Evolutionary conservation across 1,284 basidiomycete species (phyloP).

Genomic region (Chondrostereum purpureum): DNA sequence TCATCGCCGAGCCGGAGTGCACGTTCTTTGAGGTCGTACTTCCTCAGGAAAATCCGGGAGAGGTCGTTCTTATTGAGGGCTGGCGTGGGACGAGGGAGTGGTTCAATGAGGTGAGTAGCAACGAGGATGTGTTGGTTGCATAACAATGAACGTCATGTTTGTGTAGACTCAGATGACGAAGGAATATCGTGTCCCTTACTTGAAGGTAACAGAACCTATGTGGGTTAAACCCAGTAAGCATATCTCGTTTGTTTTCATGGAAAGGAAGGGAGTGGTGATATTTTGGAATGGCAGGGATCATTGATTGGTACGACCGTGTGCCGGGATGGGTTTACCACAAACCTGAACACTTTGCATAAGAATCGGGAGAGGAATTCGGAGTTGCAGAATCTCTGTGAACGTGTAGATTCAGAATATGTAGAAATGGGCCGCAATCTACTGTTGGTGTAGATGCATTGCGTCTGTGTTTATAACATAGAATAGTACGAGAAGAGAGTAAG

Average conservation of each 20-base stretch:
- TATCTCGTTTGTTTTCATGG: not conserved
- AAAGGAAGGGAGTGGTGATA: not conserved
- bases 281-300: not conserved
- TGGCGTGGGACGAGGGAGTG: not conserved
- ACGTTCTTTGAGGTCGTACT: conserved; percentile 3
- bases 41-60: not conserved
- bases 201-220: not conserved
- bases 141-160: not conserved
- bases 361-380: too few relatives aligned
- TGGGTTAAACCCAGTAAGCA: not conserved
- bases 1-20: not conserved
- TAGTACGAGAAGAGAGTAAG: too few relatives aligned
- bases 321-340: not conserved
- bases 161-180: not conserved
- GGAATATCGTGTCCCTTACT: not conserved
- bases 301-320: not conserved
- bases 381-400: too few relatives aligned
- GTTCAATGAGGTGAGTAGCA: not conserved
- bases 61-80: not conserved
- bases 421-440: too few relatives aligned
- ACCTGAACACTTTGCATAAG: not conserved
- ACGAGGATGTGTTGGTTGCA: not conserved
- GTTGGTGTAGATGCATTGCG: too few relatives aligned
- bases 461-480: too few relatives aligned
- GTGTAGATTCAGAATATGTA: too few relatives aligned